Evolutionary conservation across 805 yeast genomes (phyloP).

Genomic region (Jamesozyma rosinii): DNA sequence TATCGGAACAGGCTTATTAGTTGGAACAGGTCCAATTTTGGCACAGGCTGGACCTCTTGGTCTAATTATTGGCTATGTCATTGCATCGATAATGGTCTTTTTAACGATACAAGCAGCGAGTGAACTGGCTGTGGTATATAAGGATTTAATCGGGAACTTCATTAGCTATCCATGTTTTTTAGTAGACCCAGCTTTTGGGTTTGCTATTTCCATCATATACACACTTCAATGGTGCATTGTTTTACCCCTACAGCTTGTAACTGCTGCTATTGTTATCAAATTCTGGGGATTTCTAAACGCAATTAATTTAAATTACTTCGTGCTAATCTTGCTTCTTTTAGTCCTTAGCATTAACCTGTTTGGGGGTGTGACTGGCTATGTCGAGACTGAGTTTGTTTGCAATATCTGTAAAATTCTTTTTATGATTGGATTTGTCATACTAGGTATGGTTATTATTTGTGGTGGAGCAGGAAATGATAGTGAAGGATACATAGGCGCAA

Average conservation of each 20-base stretch:
- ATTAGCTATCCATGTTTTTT: conserved; percentile 46
- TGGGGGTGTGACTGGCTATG: conserved; percentile 47
- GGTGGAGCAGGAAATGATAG: conserved; percentile 41
- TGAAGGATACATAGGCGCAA: conserved; percentile 32
- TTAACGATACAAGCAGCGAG: conserved; percentile 50
- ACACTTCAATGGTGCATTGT: conserved; percentile 48
- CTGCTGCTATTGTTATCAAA: conserved; percentile 43
- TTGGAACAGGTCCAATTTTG: conserved; percentile 44
- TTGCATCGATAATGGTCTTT: conserved; percentile 49
- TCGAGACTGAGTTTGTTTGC: conserved; percentile 44
- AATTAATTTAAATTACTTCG: conserved; percentile 22
- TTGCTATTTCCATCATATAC: conserved; percentile 53
- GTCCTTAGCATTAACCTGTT: conserved; percentile 41
- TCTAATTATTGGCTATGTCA: conserved; percentile 43
- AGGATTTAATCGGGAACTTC: conserved; percentile 51
- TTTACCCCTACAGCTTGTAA: conserved; percentile 47
- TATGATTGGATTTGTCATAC: conserved; percentile 40
- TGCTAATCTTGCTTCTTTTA: conserved; percentile 22
- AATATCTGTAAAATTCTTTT: conserved; percentile 39
- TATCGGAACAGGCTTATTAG: conserved; percentile 63
- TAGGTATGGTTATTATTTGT: conserved; percentile 38
- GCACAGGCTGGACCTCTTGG: conserved; percentile 38
- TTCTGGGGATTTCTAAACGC: conserved; percentile 34
- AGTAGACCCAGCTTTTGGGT: conserved; percentile 51
- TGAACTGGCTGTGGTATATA: conserved; percentile 51